A percentile compares a stretch with the other conserved stretches of the same genome.
These are phyloP conservation scores for Puccinia triticina DNA, from an alignment of 1,284 basidiomycete species.

Conservation along the genomic window DNA sequence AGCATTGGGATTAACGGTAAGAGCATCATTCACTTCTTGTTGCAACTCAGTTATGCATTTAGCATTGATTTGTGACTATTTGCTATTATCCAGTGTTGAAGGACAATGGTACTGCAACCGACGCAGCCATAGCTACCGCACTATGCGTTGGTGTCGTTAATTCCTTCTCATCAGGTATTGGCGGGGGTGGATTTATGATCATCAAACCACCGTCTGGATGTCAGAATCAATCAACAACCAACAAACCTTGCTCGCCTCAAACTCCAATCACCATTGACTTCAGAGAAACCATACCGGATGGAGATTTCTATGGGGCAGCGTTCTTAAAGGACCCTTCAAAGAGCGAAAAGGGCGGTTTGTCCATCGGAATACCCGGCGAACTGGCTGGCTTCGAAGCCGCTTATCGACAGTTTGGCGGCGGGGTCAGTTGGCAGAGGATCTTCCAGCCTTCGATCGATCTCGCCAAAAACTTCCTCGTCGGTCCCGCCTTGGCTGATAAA, in stretches of 20 bases:
- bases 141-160: conserved; percentile 83
- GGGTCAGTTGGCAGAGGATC: conserved; percentile 75
- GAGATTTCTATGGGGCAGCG: conserved; percentile 72
- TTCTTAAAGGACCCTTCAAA: conserved; percentile 66
- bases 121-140: conserved; percentile 78
- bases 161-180: conserved; percentile 82
- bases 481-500: conserved; percentile 70
- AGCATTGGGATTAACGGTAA: conserved; percentile 73
- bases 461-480: conserved; percentile 73
- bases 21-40: conserved; percentile 61
- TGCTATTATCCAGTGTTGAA: conserved; percentile 54
- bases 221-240: background rate
- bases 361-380: conserved; percentile 84
- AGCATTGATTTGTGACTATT: background rate
- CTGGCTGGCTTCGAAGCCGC: conserved; percentile 78
- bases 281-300: conserved; percentile 78
- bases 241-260: conserved; percentile 7
- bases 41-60: background rate
- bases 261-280: conserved; percentile 72
- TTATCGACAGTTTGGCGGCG: conserved; percentile 71
- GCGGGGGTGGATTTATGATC: conserved; percentile 89
- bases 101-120: conserved; percentile 85
- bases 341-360: conserved; percentile 73
- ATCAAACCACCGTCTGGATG: conserved; percentile 69
- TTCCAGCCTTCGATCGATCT: conserved; percentile 75